phyloP scores from a whole-genome alignment of 192 early-diverging fungal species.

The Coemansia sp. region DNA sequence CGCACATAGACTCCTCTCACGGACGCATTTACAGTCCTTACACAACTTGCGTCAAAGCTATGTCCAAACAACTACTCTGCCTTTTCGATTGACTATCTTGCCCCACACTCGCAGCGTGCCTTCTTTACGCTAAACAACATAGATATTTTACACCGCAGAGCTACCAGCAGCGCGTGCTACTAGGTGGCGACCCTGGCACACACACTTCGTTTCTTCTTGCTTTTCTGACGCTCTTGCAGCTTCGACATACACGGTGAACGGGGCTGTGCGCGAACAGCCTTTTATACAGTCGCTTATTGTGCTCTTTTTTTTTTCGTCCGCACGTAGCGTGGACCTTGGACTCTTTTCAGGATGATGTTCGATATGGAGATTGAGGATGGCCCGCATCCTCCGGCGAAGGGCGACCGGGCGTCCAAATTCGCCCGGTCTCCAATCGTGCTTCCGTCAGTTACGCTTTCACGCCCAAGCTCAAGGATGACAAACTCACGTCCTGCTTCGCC shows the following conservation, averaged over 20 bases:
- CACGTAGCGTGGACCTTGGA: background rate
- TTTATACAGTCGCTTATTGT: background rate
- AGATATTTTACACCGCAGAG: background rate
- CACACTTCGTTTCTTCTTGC: constrained; percentile 20
- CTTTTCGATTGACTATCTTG: constrained; percentile 41
- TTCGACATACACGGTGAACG: constrained; percentile 16
- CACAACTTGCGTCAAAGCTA: background rate
- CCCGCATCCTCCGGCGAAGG: background rate
- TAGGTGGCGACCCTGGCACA: constrained; percentile 4
- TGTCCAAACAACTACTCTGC: constrained; percentile 20
- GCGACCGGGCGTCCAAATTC: constrained; percentile 4
- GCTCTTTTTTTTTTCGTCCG: background rate
- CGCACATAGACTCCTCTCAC: background rate
- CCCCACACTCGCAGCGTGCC: constrained; percentile 4
- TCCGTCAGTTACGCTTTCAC: constrained; percentile 38
- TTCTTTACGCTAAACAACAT: background rate
- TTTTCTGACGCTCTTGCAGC: constrained; percentile 28
- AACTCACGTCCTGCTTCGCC: constrained; percentile 25
- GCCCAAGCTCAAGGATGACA: constrained; percentile 36
- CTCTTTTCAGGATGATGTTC: constrained; percentile 34
- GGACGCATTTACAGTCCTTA: background rate
- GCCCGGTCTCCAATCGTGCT: constrained; percentile 28
- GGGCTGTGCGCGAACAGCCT: background rate
- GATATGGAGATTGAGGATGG: constrained; percentile 49
- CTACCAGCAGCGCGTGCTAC: constrained; percentile 1